These are phyloP conservation scores for Penicillium daleae DNA, from an alignment of 495 filamentous ascomycete genomes.

Conservation along the genomic window DNA sequence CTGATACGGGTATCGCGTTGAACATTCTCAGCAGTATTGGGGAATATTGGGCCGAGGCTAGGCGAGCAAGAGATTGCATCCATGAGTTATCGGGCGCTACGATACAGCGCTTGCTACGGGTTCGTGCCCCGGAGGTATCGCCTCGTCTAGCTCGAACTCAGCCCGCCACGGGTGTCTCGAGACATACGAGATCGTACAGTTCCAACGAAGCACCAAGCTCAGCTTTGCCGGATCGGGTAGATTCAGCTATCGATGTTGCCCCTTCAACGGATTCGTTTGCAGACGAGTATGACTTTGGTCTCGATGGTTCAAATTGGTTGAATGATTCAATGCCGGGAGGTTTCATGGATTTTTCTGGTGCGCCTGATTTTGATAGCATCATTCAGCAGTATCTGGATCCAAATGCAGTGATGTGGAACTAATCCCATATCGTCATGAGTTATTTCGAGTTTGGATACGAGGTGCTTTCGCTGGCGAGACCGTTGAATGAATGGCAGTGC, in stretches of 20 bases:
- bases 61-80: slow-evolving; percentile 47
- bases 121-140: slow-evolving; percentile 22
- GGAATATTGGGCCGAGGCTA: slow-evolving; percentile 51
- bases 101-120: slow-evolving; percentile 41
- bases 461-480: no score
- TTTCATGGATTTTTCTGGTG: slow-evolving; percentile 35
- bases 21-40: slow-evolving; percentile 52
- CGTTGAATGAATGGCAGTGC: no score
- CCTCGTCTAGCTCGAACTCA: not conserved
- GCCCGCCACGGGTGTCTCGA: not conserved
- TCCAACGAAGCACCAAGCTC: not conserved
- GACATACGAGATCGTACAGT: not conserved
- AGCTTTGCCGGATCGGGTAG: slow-evolving; percentile 1
- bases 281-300: slow-evolving; percentile 16
- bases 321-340: slow-evolving; percentile 34
- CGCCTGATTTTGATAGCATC: slow-evolving; percentile 42
- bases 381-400: slow-evolving; percentile 38
- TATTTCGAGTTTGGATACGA: no score
- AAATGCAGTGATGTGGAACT: slow-evolving; percentile 16
- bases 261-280: slow-evolving; percentile 12
- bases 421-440: no score
- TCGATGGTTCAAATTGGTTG: slow-evolving; percentile 30
- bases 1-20: slow-evolving; percentile 40
- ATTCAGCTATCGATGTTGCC: slow-evolving; percentile 17
- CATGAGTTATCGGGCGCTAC: slow-evolving; percentile 45